Evolutionary conservation across 768 basidiomycete genomes (phyloP).

Genomic region (Cystofilobasidium capitatum): DNA sequence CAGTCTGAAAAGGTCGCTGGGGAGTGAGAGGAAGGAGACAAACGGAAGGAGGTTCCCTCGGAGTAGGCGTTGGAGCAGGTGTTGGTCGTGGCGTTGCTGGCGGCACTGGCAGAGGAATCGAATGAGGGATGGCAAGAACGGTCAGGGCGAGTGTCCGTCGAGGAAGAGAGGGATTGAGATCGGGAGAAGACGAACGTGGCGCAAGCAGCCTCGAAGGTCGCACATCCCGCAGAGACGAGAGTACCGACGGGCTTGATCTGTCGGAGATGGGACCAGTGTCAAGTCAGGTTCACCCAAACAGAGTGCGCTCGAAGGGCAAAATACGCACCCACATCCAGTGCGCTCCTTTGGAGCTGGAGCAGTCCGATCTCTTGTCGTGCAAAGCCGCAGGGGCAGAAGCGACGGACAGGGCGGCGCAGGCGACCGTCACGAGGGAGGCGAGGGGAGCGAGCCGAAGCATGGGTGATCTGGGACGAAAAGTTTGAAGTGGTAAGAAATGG

Average conservation of each 20-base stretch:
- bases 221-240: not conserved
- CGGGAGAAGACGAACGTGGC: not conserved
- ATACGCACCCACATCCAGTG: not conserved
- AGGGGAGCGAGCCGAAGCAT: too few relatives aligned
- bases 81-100: not conserved
- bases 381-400: not conserved
- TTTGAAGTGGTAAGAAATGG: too few relatives aligned
- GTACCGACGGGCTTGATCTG: not conserved
- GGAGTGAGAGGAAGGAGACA: not conserved
- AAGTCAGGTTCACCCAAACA: not conserved
- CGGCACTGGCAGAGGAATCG: not conserved
- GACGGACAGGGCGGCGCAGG: not conserved
- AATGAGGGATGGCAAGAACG: not conserved
- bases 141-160: not conserved
- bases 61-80: not conserved
- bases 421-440: not conserved
- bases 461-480: too few relatives aligned
- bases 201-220: not conserved
- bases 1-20: not conserved
- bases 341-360: not conserved
- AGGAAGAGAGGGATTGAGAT: not conserved
- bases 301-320: not conserved
- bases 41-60: not conserved
- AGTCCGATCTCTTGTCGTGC: not conserved
- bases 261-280: not conserved